phyloP scores from a whole-genome alignment of 2,329 filamentous ascomycete species.

The Stemphylium beticola region DNA sequence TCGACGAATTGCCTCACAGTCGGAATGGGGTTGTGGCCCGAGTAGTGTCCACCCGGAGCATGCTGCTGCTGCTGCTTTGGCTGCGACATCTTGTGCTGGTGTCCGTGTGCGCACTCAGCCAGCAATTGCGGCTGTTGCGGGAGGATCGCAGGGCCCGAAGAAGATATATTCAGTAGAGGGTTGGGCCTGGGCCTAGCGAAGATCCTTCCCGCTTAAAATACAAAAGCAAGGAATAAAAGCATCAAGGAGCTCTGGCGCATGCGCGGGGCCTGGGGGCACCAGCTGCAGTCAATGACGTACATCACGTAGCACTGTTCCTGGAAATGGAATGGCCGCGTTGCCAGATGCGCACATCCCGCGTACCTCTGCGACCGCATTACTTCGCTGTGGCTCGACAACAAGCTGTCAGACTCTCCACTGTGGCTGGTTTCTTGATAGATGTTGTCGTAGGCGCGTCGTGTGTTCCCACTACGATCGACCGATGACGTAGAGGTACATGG shows the following conservation, averaged over 20 bases:
- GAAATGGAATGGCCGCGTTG: constrained; percentile 19
- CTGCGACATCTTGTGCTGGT: constrained; percentile 50
- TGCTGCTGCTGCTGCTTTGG: constrained; percentile 53
- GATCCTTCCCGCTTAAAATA: constrained; percentile 11
- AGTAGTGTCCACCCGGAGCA: constrained; percentile 73
- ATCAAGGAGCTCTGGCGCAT: constrained; percentile 5
- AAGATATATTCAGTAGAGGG: neutral
- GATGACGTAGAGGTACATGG: constrained; percentile 21
- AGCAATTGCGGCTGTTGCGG: constrained; percentile 17
- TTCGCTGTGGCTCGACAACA: constrained; percentile 7
- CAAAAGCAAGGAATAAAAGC: constrained; percentile 26
- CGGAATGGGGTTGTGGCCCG: constrained; percentile 80
- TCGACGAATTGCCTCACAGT: constrained; percentile 86
- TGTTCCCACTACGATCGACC: constrained; percentile 12
- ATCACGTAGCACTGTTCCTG: constrained; percentile 1
- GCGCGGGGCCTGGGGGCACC: constrained; percentile 13
- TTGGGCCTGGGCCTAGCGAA: constrained; percentile 3
- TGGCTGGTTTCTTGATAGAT: constrained; percentile 16
- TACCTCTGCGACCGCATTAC: constrained; percentile 4
- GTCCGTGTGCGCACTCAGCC: constrained; percentile 9
- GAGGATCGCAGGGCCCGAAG: constrained; percentile 2
- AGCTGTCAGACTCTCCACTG: constrained; percentile 18
- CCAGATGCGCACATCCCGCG: constrained; percentile 16
- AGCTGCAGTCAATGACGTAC: constrained; percentile 27
- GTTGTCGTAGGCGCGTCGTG: constrained; percentile 16